These are phyloP conservation scores for Blastobotrys terrestris DNA, from an alignment of 805 yeast species.

Conservation along the genomic window DNA sequence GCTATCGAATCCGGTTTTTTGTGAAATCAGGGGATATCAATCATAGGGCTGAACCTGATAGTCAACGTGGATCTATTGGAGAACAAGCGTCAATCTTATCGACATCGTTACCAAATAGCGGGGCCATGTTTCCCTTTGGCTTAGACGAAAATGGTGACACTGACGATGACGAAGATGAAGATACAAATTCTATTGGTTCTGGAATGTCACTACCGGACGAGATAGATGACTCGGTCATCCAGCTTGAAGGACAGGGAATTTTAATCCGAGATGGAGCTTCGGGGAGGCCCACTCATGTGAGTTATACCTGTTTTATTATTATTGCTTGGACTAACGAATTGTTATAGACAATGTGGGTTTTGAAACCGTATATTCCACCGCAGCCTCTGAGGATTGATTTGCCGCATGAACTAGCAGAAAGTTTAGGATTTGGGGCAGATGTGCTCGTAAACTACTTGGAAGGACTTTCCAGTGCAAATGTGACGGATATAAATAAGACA, in stretches of 20 bases:
- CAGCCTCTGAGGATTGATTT: constrained; percentile 58
- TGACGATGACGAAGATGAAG: constrained; percentile 10
- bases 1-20: constrained; percentile 70
- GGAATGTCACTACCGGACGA: constrained; percentile 7
- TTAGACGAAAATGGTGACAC: constrained; percentile 2
- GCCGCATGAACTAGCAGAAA: constrained; percentile 62
- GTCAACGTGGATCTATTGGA: not conserved
- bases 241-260: constrained; percentile 91
- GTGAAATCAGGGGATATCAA: constrained; percentile 29
- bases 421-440: constrained; percentile 85
- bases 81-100: not conserved
- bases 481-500: constrained; percentile 47
- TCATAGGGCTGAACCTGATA: not conserved
- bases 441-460: constrained; percentile 70
- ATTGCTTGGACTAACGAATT: constrained; percentile 8
- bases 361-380: constrained; percentile 67
- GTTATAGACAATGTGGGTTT: constrained; percentile 73
- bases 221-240: constrained; percentile 30
- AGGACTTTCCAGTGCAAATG: constrained; percentile 55
- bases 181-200: constrained; percentile 2
- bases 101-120: not conserved
- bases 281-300: constrained; percentile 53
- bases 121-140: not conserved
- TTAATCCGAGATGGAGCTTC: constrained; percentile 58
- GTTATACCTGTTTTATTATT: constrained; percentile 5